Evolutionary conservation across 2,329 filamentous ascomycete species (phyloP).

Genomic region (Diaporthe vaccinii): DNA sequence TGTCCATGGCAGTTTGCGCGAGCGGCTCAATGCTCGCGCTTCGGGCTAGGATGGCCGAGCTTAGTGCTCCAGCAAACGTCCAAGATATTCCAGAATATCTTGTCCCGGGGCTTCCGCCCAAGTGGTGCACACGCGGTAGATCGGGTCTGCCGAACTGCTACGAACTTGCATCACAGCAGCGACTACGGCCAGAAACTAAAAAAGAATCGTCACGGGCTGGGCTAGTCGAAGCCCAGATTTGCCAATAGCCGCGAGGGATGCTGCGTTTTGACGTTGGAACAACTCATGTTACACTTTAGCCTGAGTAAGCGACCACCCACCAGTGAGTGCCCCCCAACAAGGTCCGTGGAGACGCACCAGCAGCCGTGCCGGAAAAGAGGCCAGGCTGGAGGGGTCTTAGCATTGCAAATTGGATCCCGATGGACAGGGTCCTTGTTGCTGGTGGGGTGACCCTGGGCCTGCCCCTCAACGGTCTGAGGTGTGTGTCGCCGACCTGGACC

Average conservation of each 20-base stretch:
- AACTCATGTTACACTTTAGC: constrained; percentile 32
- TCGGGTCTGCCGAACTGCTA: too few relatives aligned
- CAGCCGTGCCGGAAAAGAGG: constrained; percentile 9
- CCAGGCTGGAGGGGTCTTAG: constrained; percentile 17
- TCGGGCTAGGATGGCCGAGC: constrained; percentile 26
- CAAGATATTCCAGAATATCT: background rate
- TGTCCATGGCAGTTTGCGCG: background rate
- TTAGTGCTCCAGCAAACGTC: constrained; percentile 14
- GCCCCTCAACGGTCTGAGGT: constrained; percentile 27
- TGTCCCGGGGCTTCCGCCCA: constrained; percentile 23
- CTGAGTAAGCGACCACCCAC: constrained; percentile 27
- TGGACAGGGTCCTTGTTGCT: constrained; percentile 23
- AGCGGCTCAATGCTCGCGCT: constrained; percentile 32
- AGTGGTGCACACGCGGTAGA: background rate
- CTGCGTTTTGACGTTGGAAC: constrained; percentile 14
- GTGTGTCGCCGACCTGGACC: constrained; percentile 8
- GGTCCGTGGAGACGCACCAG: constrained; percentile 13
- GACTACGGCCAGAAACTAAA: background rate
- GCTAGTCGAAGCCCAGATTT: constrained; percentile 1
- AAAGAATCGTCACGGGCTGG: background rate
- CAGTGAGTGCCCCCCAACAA: background rate
- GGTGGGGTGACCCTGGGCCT: constrained; percentile 23
- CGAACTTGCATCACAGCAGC: background rate
- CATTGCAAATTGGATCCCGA: background rate
- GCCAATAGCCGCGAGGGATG: constrained; percentile 13